Percentiles rank a stretch among this genome's conserved stretches.
Evolutionary conservation across 176 grass and related monocot genomes (phyloP).

Genomic region (Olyra latifolia): DNA sequence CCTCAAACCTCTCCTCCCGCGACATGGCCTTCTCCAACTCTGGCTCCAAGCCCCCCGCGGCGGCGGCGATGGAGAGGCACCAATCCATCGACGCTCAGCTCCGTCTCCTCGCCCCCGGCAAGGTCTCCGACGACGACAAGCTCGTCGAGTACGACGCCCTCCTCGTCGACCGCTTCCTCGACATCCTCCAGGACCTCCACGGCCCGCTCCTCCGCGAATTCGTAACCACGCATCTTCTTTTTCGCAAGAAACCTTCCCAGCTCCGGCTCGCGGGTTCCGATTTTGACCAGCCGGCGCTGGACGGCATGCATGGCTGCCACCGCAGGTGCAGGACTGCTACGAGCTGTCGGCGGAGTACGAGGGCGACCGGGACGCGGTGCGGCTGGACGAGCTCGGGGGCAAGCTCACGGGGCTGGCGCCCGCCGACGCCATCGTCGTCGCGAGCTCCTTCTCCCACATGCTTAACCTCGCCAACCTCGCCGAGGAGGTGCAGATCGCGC

Average conservation of each 20-base stretch:
- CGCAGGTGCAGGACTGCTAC: conserved; percentile 89
- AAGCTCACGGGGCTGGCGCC: conserved; percentile 53
- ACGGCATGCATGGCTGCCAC: no score
- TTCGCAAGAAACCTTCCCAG: not conserved
- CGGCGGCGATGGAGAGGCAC: conserved; percentile 26
- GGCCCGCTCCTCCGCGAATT: conserved; percentile 55
- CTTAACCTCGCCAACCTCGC: conserved; percentile 90
- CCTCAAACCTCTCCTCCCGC: no score
- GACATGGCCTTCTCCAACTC: not conserved
- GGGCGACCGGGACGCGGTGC: conserved; percentile 25
- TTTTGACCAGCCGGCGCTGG: no score
- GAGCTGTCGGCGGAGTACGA: conserved; percentile 71
- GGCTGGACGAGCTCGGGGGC: conserved; percentile 59
- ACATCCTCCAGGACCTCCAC: conserved; percentile 71
- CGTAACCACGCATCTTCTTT: not conserved
- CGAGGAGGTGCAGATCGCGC: conserved; percentile 82
- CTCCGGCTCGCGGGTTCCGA: no score
- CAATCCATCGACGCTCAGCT: conserved; percentile 78
- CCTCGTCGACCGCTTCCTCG: conserved; percentile 67
- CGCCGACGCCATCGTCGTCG: conserved; percentile 63
- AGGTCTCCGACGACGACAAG: conserved; percentile 72
- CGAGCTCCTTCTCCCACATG: conserved; percentile 88
- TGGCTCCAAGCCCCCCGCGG: not conserved
- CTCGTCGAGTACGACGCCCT: conserved; percentile 72
- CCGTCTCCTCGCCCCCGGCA: conserved; percentile 51